Evolutionary conservation across 345 rosid species (phyloP), one percentile per base, ranked within the genome.

Genomic region (Pistacia vera): DNA sequence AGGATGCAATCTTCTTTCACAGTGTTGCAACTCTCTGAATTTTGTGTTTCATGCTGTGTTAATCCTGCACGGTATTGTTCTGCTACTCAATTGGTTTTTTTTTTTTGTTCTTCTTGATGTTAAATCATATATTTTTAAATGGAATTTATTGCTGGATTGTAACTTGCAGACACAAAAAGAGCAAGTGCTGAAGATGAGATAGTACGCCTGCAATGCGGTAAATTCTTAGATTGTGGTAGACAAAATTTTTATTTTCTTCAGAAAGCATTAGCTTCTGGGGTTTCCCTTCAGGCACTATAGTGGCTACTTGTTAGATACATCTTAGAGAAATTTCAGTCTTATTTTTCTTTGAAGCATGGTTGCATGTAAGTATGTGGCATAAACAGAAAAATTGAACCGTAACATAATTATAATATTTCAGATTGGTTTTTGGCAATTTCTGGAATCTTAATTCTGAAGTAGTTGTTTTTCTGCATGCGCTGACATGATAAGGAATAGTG

Each of bases 41-140:
- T 70, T 84, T 95, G 99, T 61, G 98, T 95, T 80, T 89, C 99
- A 28, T 95, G 99, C 87, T 91, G 99, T 79, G 85, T 87, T 65
- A 82, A 86, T 79, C 98, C 99, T 44, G 75, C 90, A 75, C 83
- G 80, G 97, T 95, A 91, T 83, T 76, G 73, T 72, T 69, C 55
- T 44, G 0, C n/a, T 28, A 10, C 48, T 68, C 52, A 52, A 66
- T 59, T 71, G 9, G 55, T 71, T 74, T 41, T 22, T 71, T 68
- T n/a, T 44, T 72, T 55, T 6, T 13, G 9, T 70, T 60, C 59
- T 55, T 74, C 54, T 10, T 71, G 58, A 38, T n/a, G 52, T 73
- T 60, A 67, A 68, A 63, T 77, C 49, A 4, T 83, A 54, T 78
- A 22, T 64, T 12, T 65, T 58, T 30, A 49, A 66, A 63, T 11